A percentile compares a stretch with the other conserved stretches of the same genome.
Conservation (phyloP, 2,329 filamentous ascomycete genomes). For the Didymella lethalis region DNA sequence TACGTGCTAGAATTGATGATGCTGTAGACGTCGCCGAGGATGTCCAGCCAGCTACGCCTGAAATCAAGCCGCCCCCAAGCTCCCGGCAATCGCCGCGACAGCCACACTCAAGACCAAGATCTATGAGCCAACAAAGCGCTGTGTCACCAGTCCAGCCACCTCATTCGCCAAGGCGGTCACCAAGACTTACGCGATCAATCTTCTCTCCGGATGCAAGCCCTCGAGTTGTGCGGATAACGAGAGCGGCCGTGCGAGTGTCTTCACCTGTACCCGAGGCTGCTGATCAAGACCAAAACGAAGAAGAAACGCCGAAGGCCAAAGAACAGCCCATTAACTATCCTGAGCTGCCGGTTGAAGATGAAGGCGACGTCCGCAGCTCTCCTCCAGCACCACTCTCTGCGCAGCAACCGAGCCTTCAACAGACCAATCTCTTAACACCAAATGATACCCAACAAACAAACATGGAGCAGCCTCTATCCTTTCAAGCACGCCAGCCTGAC, state of each 20-base stretch:
- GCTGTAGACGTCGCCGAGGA: conserved; percentile 2
- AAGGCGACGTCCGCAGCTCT: conserved; percentile 25
- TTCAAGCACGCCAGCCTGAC: conserved; percentile 34
- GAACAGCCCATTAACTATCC: background rate
- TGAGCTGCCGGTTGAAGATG: conserved; percentile 16
- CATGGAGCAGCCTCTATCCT: conserved; percentile 24
- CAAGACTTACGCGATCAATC: conserved; percentile 6
- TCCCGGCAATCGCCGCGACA: background rate
- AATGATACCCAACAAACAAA: conserved; percentile 38
- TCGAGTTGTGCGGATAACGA: conserved; percentile 5
- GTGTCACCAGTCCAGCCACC: conserved; percentile 11
- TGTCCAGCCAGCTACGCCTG: conserved; percentile 7
- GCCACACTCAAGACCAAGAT: conserved; percentile 4
- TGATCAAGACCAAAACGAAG: background rate
- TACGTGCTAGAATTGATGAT: conserved; percentile 21
- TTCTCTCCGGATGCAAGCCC: conserved; percentile 11
- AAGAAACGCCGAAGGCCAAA: background rate
- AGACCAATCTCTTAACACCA: conserved; percentile 37
- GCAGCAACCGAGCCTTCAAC: conserved; percentile 25
- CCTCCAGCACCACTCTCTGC: conserved; percentile 19
- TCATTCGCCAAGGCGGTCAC: conserved; percentile 4
- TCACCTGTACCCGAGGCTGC: background rate
- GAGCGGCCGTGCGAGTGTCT: background rate
- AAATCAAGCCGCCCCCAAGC: conserved; percentile 10
- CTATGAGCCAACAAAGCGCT: conserved; percentile 1